Conservation (phyloP, 345 rosid genomes). For the Citrus glauca region DNA sequence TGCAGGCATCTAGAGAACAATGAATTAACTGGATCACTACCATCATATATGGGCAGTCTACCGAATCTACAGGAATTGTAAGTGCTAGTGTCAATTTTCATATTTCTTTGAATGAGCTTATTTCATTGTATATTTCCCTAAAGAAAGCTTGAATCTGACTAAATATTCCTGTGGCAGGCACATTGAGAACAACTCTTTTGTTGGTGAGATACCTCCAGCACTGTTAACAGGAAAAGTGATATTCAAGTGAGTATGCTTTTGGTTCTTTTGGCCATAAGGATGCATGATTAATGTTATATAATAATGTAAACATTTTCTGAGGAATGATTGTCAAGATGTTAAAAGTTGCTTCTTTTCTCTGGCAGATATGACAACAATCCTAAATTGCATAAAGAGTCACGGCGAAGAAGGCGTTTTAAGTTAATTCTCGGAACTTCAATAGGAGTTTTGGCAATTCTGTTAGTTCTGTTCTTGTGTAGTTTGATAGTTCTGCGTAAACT, state of each 20-base stretch:
- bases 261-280: neutral
- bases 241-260: constrained; percentile 61
- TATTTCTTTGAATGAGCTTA: neutral
- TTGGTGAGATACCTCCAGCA: constrained; percentile 61
- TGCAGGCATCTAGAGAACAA: constrained; percentile 96
- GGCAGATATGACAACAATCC: constrained; percentile 65
- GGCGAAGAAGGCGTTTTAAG: constrained; percentile 36
- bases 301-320: neutral
- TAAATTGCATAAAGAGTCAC: constrained; percentile 46
- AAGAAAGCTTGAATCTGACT: neutral
- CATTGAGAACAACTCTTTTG: constrained; percentile 78
- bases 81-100: constrained; percentile 18
- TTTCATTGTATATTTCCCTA: neutral
- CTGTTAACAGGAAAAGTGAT: constrained; percentile 51
- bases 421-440: constrained; percentile 60
- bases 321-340: neutral
- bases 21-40: constrained; percentile 66
- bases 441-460: constrained; percentile 44
- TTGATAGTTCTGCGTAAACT: constrained; percentile 35
- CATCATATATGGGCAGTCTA: constrained; percentile 60
- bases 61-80: constrained; percentile 80
- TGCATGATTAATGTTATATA: constrained; percentile 8
- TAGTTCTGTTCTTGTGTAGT: constrained; percentile 52
- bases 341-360: constrained; percentile 13
- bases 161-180: constrained; percentile 46